Evolutionary conservation across 148 eudicot species (phyloP).

Genomic region (Amaranthus hypochondriacus): DNA sequence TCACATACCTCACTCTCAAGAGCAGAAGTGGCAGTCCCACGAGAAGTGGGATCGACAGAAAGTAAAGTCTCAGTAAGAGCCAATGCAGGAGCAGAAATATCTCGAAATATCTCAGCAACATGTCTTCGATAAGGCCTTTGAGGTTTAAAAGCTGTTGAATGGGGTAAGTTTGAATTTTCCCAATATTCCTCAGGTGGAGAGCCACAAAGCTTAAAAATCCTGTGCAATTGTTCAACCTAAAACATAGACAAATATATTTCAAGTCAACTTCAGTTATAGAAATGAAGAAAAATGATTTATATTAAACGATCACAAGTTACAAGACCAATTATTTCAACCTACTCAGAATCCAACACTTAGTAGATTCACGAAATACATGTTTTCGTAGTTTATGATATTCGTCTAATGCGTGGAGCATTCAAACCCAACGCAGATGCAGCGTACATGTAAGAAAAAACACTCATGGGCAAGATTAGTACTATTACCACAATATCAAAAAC

Average conservation of each 20-base stretch:
- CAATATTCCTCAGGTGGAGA: conserved; percentile 85
- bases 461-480: neutral
- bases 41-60: conserved; percentile 63
- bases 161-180: conserved; percentile 63
- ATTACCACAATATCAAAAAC: neutral
- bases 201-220: conserved; percentile 85
- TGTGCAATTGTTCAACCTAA: conserved; percentile 96
- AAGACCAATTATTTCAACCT: neutral
- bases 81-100: conserved; percentile 53
- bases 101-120: conserved; percentile 56
- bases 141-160: conserved; percentile 80
- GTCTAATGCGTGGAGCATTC: neutral
- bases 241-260: neutral
- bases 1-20: conserved; percentile 53
- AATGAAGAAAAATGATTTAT: neutral
- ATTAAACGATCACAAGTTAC: neutral
- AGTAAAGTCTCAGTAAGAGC: conserved; percentile 57
- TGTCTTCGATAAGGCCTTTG: conserved; percentile 72
- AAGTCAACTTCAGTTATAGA: neutral
- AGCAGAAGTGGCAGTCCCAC: conserved; percentile 76
- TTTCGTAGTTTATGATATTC: too few species aligned
- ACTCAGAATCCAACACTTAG: neutral
- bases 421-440: neutral
- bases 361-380: neutral
- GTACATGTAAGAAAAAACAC: neutral